Percentiles rank a stretch among this genome's conserved stretches.
Conservation (phyloP, 2,329 filamentous ascomycete genomes). For the Beauveria scarabaeidicola region DNA sequence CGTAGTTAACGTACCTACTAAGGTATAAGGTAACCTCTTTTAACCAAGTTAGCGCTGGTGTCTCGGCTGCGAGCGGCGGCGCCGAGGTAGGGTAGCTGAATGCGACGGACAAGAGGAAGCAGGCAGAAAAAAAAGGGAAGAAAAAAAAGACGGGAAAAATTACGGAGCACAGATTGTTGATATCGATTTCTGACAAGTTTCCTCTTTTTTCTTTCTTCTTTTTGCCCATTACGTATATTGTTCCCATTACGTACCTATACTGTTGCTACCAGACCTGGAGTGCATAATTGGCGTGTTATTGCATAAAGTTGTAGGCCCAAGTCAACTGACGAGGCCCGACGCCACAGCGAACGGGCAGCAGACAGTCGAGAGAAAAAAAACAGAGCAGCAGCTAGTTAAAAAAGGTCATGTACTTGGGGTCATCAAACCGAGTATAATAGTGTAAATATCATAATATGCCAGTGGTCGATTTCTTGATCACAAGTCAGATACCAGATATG, state of each 20-base stretch:
- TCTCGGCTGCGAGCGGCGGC: conserved; percentile 1
- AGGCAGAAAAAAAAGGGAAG: neutral
- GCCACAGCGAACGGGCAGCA: neutral
- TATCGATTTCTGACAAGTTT: too few relatives aligned
- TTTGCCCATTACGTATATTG: too few relatives aligned
- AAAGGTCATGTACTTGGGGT: too few relatives aligned
- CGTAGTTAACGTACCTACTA: too few relatives aligned
- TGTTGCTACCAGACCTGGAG: neutral
- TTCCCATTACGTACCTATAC: neutral
- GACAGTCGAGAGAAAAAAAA: too few relatives aligned
- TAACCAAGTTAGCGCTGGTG: neutral
- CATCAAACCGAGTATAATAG: too few relatives aligned
- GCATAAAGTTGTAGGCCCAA: neutral
- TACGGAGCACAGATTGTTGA: too few relatives aligned
- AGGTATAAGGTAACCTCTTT: too few relatives aligned
- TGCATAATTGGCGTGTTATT: neutral
- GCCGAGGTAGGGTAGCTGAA: neutral
- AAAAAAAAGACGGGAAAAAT: neutral
- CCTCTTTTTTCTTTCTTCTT: neutral
- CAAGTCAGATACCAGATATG: too few relatives aligned
- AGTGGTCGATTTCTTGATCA: too few relatives aligned
- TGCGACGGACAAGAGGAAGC: neutral
- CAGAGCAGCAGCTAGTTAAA: too few relatives aligned
- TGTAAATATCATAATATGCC: too few relatives aligned
- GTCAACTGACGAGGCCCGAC: neutral